Evolutionary conservation across 129 eudicot species (phyloP).

Genomic region (Saussurea involucrata): DNA sequence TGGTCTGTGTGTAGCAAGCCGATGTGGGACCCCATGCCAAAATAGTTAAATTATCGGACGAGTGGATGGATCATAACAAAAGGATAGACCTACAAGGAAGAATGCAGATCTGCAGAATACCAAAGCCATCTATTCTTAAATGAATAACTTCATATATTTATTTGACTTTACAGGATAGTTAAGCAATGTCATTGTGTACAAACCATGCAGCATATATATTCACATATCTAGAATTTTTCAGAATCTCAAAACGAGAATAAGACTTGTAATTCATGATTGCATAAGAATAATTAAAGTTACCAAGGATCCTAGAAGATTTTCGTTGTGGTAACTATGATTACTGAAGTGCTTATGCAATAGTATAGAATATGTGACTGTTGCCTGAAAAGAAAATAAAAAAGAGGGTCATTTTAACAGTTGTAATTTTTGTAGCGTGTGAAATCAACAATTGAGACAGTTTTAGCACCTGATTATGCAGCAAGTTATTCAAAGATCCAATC

Average conservation of each 20-base stretch:
- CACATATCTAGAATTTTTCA: not conserved
- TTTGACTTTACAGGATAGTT: too few relatives aligned
- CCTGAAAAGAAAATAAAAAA: constrained; percentile 37
- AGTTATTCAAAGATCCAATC: constrained; percentile 44
- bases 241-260: not conserved
- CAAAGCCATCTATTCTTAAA: too few relatives aligned
- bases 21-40: too few relatives aligned
- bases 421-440: not conserved
- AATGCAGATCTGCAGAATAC: too few relatives aligned
- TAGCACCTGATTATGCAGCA: constrained; percentile 54
- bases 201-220: too few relatives aligned
- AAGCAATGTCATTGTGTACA: too few relatives aligned
- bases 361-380: constrained; percentile 51
- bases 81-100: too few relatives aligned
- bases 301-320: constrained; percentile 28
- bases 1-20: too few relatives aligned
- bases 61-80: too few relatives aligned
- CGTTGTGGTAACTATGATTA: constrained; percentile 24
- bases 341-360: constrained; percentile 43
- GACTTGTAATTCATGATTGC: constrained; percentile 1
- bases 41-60: too few relatives aligned
- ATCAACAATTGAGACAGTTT: constrained; percentile 21
- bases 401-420: constrained; percentile 1
- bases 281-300: constrained; percentile 23
- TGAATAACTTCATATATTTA: too few relatives aligned